Evolutionary conservation across 768 basidiomycete genomes (phyloP), one percentile per base, ranked within the genome.

Genomic region (Suillus subalutaceus): DNA sequence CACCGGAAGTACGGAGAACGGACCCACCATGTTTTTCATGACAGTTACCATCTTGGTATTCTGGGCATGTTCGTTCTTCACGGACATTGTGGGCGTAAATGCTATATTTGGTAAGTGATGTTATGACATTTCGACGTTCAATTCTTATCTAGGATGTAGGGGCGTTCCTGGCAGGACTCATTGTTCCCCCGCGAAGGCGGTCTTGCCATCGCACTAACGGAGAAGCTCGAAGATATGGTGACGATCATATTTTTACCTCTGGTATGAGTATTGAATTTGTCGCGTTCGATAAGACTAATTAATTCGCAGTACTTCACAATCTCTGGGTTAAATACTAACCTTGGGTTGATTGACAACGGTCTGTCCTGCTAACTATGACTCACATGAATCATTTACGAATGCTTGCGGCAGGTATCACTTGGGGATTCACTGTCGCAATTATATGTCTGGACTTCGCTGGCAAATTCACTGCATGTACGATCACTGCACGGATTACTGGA

Each of bases 191-290:
- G 94, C 16, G 91, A 96, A 71, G 93, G 93, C 1, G 90, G 90
- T 1, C 86, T 99, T 53, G 88, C 92, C 4, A 93, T 96, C 53
- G 82, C 88, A 0, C 81, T 99, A 37, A 94, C 93, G 0, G 94
- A 97, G 72, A 98, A 97, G 76, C 81, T 99, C 38, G 97, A 99
- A 79, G 97, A 98, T 78, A 89, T 97, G 86, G 92, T 96, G 3
- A 80, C 93, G 0, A 90, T 96, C 66, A 88, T 97, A 52, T 96
- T 97, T 79, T 78, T 98, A 12, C 96, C 96, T 16, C 79, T 97
- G 46, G 92, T 93, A 68, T 72, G 90, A 69, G 16, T n/a, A 18
- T 32, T 53, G 26, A 6, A 60, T 30, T 52, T 48, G 15, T n/a
- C 66, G 16, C 62, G 10, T 32, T 26, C 37, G 30, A 67, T 7